Conservation (phyloP, 106 monocot genomes). For the Allium cepa region DNA sequence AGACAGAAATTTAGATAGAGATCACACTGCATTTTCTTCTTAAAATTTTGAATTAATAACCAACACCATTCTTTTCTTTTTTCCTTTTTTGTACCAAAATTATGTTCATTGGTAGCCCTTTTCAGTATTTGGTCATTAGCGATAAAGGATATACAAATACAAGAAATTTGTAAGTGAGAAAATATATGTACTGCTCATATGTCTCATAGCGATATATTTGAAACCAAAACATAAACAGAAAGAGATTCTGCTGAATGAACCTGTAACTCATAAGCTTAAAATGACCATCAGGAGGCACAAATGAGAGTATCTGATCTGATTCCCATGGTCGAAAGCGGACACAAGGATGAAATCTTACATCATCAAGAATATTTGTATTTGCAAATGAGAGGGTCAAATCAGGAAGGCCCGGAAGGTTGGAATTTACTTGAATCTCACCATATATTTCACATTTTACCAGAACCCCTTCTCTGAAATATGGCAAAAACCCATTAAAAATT, state of each 20-base stretch:
- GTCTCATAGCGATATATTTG: no score
- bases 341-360: slow-evolving; percentile 82
- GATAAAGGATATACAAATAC: no score
- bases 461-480: slow-evolving; percentile 43
- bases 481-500: neutral
- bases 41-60: no score
- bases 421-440: slow-evolving; percentile 75
- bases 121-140: no score
- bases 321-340: slow-evolving; percentile 87
- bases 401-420: slow-evolving; percentile 63
- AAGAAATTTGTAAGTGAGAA: no score
- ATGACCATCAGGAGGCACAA: slow-evolving; percentile 82
- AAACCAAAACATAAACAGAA: no score
- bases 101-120: no score
- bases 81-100: no score
- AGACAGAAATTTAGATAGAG: no score
- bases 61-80: no score
- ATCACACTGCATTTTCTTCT: no score
- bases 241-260: slow-evolving; percentile 8
- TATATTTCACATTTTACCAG: slow-evolving; percentile 75
- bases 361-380: slow-evolving; percentile 54
- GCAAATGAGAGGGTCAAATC: slow-evolving; percentile 72
- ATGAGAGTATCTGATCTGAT: slow-evolving; percentile 54
- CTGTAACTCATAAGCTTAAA: slow-evolving; percentile 83
- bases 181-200: no score